A percentile compares a stretch with the other conserved stretches of the same genome.
Conservation (phyloP, 1,284 basidiomycete species). For the Rhodotorula mucilaginosa region DNA sequence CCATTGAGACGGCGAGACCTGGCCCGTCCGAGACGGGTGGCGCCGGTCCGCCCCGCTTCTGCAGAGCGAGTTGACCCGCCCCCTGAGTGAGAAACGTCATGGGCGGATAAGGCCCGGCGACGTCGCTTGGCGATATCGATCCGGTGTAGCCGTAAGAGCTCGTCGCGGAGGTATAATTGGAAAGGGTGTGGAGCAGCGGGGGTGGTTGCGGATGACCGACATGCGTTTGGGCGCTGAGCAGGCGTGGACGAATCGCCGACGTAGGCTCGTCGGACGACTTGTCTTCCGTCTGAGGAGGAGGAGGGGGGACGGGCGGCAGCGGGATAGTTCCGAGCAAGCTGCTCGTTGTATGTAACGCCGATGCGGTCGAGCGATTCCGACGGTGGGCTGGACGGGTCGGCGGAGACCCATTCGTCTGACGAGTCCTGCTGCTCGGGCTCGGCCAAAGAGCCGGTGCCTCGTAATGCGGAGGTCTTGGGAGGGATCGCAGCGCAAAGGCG, state of each 20-base stretch:
- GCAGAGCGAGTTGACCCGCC: not conserved
- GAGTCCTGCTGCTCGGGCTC: not conserved
- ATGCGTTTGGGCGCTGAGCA: slow-evolving; percentile 3
- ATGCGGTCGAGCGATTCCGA: slow-evolving; percentile 22
- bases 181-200: slow-evolving; percentile 12
- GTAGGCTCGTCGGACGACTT: not conserved
- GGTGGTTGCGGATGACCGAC: slow-evolving; percentile 1
- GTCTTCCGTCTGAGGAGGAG: not conserved
- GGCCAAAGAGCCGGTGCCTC: slow-evolving; percentile 16
- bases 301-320: slow-evolving; percentile 17
- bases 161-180: slow-evolving; percentile 12
- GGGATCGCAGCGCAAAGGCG: slow-evolving; percentile 28
- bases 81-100: not conserved
- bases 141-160: not conserved
- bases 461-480: slow-evolving; percentile 26
- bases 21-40: slow-evolving; percentile 6
- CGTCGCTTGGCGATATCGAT: not conserved
- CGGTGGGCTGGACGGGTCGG: slow-evolving; percentile 23
- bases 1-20: slow-evolving; percentile 23
- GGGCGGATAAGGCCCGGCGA: not conserved
- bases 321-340: slow-evolving; percentile 7
- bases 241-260: not conserved
- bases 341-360: slow-evolving; percentile 4
- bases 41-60: not conserved
- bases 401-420: not conserved